These are phyloP conservation scores for Tilletia walkeri DNA, from an alignment of 1,284 basidiomycete genomes.

Conservation along the genomic window DNA sequence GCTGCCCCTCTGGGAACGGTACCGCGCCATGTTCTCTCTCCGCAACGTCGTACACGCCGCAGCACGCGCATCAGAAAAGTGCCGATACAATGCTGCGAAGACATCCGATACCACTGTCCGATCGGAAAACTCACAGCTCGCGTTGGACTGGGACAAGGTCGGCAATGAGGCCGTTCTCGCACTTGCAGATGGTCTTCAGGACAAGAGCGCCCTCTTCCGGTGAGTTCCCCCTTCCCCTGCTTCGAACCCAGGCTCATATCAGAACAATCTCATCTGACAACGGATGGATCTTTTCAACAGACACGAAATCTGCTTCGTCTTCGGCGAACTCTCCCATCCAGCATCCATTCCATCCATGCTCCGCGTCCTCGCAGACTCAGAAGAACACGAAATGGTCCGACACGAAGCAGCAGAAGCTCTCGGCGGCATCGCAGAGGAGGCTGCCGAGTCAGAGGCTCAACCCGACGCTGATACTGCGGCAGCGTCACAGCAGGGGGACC, in stretches of 20 bases:
- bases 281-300: constrained; percentile 57
- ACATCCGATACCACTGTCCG: not conserved
- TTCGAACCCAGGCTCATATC: no score
- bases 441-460: constrained; percentile 35
- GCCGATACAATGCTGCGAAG: not conserved
- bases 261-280: no score
- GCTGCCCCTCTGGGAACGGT: constrained; percentile 83
- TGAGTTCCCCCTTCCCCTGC: constrained; percentile 56
- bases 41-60: constrained; percentile 59
- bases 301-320: constrained; percentile 96
- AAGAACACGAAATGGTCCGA: constrained; percentile 94
- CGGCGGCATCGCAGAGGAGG: constrained; percentile 90
- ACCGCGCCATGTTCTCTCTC: constrained; percentile 96
- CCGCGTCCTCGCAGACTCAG: constrained; percentile 68
- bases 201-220: constrained; percentile 85
- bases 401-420: constrained; percentile 98
- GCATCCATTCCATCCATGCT: constrained; percentile 84
- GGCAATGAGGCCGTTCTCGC: constrained; percentile 73
- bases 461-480: constrained; percentile 49
- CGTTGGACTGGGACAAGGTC: not conserved
- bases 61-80: constrained; percentile 15
- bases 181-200: constrained; percentile 80
- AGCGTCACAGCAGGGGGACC: not conserved
- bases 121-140: not conserved
- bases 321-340: constrained; percentile 88